phyloP scores from a whole-genome alignment of 345 rosid genomes.

The Salix exigua region DNA sequence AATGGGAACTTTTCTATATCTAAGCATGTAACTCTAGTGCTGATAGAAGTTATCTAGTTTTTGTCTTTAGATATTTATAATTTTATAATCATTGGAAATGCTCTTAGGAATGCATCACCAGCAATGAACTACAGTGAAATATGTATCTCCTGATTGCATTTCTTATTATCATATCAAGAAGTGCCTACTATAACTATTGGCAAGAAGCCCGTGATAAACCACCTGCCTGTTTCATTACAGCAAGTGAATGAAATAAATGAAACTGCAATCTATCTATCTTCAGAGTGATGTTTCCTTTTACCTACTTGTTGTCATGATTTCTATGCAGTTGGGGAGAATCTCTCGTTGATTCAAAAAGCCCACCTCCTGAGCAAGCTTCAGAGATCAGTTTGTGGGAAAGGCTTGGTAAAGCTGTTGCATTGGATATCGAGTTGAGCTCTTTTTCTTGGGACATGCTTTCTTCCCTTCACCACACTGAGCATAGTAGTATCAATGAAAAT shows the following conservation, averaged over 20 bases:
- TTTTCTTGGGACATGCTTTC: conserved; percentile 90
- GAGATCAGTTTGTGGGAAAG: conserved; percentile 88
- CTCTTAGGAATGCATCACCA: neutral
- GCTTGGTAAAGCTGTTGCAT: conserved; percentile 66
- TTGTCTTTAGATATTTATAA: neutral
- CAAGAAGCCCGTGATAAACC: neutral
- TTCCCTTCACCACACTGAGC: conserved; percentile 96
- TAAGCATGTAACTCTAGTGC: neutral
- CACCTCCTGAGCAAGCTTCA: conserved; percentile 43
- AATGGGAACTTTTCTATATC: neutral
- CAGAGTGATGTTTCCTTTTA: neutral
- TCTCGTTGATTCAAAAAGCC: conserved; percentile 43
- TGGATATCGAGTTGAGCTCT: conserved; percentile 62
- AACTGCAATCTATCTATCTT: neutral
- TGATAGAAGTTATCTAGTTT: neutral
- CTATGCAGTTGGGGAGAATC: conserved; percentile 58
- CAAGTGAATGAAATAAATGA: neutral
- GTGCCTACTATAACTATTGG: neutral
- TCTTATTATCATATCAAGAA: neutral
- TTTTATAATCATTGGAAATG: neutral
- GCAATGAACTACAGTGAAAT: neutral
- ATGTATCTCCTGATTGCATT: neutral
- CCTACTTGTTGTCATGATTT: neutral
- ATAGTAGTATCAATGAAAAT: conserved; percentile 67
- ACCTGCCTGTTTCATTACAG: neutral